phyloP scores from a whole-genome alignment of 352 stramenopile species.

The Phytophthora citricola region DNA sequence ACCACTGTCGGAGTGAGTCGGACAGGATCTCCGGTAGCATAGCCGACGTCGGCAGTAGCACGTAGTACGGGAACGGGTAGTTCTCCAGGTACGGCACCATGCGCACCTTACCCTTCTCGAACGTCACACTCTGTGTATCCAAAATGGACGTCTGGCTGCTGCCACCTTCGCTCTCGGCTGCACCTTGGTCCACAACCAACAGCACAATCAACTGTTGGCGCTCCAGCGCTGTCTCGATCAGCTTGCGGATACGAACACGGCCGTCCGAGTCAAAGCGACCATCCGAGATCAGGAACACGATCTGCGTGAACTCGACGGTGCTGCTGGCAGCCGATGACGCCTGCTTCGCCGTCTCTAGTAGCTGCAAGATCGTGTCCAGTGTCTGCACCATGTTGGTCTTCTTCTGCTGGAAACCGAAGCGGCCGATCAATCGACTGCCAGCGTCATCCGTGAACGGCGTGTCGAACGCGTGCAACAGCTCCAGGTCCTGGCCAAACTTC shows the following conservation, averaged over 20 bases:
- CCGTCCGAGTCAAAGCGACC: conserved; percentile 98
- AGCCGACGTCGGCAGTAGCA: conserved; percentile 95
- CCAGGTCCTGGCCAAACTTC: conserved; percentile 97
- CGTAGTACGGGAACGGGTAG: conserved; percentile 99
- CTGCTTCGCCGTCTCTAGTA: conserved; percentile 89
- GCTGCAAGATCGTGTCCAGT: conserved; percentile 92
- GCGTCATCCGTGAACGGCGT: conserved; percentile 97
- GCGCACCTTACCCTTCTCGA: conserved; percentile 95
- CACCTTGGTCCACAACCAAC: conserved; percentile 95
- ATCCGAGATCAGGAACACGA: conserved; percentile 99
- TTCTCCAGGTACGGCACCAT: conserved; percentile 99
- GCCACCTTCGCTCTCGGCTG: conserved; percentile 31
- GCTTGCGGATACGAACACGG: conserved; percentile 93
- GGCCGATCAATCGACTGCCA: conserved; percentile 92
- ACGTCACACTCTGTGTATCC: conserved; percentile 98
- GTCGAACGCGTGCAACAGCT: conserved; percentile 97
- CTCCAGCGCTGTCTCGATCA: conserved; percentile 97
- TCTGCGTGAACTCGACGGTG: conserved; percentile 93
- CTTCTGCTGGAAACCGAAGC: conserved; percentile 98
- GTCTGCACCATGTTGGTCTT: conserved; percentile 97
- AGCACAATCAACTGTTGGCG: conserved; percentile 98
- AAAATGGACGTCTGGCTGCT: conserved; percentile 93
- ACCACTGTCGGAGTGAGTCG: conserved; percentile 99
- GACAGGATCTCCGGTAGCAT: conserved; percentile 98
- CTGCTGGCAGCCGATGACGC: conserved; percentile 50